Conservation (phyloP, 192 early-diverging fungal species). For the Spizellomyces sp. region DNA sequence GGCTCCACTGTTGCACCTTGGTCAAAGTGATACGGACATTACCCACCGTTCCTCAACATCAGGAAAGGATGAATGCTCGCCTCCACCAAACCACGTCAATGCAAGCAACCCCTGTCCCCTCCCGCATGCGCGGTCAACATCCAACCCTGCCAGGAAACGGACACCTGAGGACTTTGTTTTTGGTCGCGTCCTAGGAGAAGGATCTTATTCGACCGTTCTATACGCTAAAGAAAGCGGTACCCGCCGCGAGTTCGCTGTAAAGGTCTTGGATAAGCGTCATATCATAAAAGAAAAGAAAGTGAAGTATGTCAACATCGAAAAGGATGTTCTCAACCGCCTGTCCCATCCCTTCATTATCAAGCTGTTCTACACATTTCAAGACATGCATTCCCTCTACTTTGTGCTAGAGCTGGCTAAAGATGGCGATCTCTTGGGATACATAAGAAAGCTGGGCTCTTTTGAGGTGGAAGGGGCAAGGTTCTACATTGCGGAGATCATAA, state of each 20-base stretch:
- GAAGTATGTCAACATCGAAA: conserved; percentile 95
- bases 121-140: too few species aligned
- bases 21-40: too few species aligned
- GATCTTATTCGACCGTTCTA: conserved; percentile 93
- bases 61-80: too few species aligned
- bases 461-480: conserved; percentile 73
- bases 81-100: too few species aligned
- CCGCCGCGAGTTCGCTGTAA: conserved; percentile 79
- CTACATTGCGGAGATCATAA: conserved; percentile 86
- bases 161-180: conserved; percentile 83
- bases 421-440: conserved; percentile 87
- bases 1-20: too few species aligned
- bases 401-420: conserved; percentile 87
- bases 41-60: too few species aligned
- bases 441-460: conserved; percentile 69
- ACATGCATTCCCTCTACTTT: conserved; percentile 88
- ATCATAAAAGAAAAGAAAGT: conserved; percentile 91
- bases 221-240: conserved; percentile 74
- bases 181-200: conserved; percentile 85
- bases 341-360: conserved; percentile 87
- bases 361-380: conserved; percentile 96
- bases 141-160: conserved; percentile 49
- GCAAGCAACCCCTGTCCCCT: too few species aligned
- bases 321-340: conserved; percentile 81
- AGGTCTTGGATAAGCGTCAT: conserved; percentile 69